Percentiles rank a stretch among this genome's conserved stretches.
Evolutionary conservation across 176 grass and related monocot species (phyloP).

Genomic region (Oryza glumipatula): DNA sequence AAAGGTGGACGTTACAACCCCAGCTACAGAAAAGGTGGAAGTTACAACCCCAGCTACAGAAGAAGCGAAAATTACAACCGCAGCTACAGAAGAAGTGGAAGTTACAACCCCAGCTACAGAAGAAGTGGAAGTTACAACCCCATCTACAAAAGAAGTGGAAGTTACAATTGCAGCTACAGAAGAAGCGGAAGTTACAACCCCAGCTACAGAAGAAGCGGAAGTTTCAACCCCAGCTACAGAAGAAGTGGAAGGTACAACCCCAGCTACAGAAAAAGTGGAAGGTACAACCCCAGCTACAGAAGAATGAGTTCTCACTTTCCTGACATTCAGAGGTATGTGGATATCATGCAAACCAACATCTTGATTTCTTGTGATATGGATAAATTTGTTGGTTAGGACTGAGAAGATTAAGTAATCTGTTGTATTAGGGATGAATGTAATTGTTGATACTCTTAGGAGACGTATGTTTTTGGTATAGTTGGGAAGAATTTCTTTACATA

Average conservation of each 20-base stretch:
- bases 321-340: slow-evolving; percentile 47
- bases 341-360: slow-evolving; percentile 23
- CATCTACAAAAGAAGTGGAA: slow-evolving; percentile 42
- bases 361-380: background rate
- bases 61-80: slow-evolving; percentile 33
- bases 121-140: slow-evolving; percentile 39
- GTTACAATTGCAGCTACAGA: slow-evolving; percentile 35
- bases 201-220: slow-evolving; percentile 45
- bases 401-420: slow-evolving; percentile 18
- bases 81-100: slow-evolving; percentile 42
- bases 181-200: slow-evolving; percentile 39
- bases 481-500: background rate
- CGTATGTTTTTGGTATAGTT: slow-evolving; percentile 15
- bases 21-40: slow-evolving; percentile 40
- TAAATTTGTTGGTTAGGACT: slow-evolving; percentile 22
- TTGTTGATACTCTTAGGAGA: background rate
- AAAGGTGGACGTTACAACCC: slow-evolving; percentile 36
- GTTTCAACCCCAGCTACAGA: slow-evolving; percentile 36
- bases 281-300: slow-evolving; percentile 36
- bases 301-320: slow-evolving; percentile 42
- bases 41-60: slow-evolving; percentile 36
- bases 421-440: slow-evolving; percentile 25
- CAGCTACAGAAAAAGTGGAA: slow-evolving; percentile 48
- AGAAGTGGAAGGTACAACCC: slow-evolving; percentile 38
- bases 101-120: slow-evolving; percentile 35